These are phyloP conservation scores for Tricholoma hemisulphureum DNA, from an alignment of 768 basidiomycete species.

Conservation along the genomic window DNA sequence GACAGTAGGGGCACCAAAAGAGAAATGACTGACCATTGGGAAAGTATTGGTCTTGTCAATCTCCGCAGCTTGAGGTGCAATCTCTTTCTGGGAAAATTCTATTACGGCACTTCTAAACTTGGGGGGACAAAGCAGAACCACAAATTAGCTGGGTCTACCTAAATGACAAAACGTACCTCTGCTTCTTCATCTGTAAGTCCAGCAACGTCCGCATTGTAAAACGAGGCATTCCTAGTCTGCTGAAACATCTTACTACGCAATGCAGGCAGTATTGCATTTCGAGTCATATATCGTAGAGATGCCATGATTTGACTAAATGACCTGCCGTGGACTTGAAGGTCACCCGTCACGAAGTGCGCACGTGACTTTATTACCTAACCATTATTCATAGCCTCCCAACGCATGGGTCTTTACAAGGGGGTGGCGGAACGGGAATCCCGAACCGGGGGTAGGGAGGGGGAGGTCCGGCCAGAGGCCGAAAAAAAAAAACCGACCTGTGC, in stretches of 20 bases:
- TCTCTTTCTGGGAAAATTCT: slow-evolving; percentile 79
- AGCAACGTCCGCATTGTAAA: slow-evolving; percentile 70
- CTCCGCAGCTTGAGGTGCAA: slow-evolving; percentile 82
- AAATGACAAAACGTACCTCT: slow-evolving; percentile 50
- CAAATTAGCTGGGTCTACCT: neutral
- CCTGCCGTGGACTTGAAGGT: too few species aligned
- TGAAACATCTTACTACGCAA: neutral
- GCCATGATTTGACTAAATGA: slow-evolving; percentile 11
- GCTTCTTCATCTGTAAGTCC: slow-evolving; percentile 78
- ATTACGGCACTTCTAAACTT: slow-evolving; percentile 81
- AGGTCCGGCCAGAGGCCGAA: too few species aligned
- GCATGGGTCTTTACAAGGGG: too few species aligned
- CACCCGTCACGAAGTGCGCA: too few species aligned
- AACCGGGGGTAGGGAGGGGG: too few species aligned
- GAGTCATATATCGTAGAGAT: slow-evolving; percentile 9
- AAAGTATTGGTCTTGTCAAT: slow-evolving; percentile 85
- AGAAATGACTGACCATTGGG: slow-evolving; percentile 53
- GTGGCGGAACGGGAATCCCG: too few species aligned
- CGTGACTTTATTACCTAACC: too few species aligned
- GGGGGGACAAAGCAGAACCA: slow-evolving; percentile 2
- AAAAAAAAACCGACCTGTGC: too few species aligned
- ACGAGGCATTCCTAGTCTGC: slow-evolving; percentile 43
- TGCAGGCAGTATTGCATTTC: neutral
- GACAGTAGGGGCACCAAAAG: slow-evolving; percentile 1
- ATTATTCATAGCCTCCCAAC: too few species aligned